phyloP scores from a whole-genome alignment of 2,329 filamentous ascomycete genomes.

The Trichoderma asperellum region DNA sequence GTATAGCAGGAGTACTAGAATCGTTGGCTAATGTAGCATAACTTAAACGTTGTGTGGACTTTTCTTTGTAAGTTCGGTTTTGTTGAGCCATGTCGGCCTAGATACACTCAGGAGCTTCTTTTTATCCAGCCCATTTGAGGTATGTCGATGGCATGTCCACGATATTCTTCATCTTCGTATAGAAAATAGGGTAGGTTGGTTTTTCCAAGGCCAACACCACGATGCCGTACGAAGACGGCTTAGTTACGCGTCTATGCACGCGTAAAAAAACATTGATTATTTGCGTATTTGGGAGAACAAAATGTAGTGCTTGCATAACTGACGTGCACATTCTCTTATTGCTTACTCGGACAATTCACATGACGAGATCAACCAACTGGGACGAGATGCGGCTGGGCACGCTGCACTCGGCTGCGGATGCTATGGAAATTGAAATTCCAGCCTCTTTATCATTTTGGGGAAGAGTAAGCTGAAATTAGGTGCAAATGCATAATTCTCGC shows the following conservation, averaged over 20 bases:
- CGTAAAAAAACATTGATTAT: not conserved
- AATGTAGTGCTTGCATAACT: no score
- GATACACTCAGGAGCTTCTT: not conserved
- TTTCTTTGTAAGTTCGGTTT: not conserved
- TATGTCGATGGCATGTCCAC: not conserved
- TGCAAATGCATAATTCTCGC: not conserved
- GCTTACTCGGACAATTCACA: no score
- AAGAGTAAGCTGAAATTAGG: no score
- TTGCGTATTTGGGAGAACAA: not conserved
- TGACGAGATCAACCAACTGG: no score
- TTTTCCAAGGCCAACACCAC: not conserved
- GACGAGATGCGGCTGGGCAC: no score
- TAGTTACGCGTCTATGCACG: not conserved
- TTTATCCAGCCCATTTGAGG: not conserved
- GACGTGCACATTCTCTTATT: no score
- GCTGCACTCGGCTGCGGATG: no score
- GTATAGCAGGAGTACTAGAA: not conserved
- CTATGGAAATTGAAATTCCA: no score
- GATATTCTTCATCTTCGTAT: not conserved
- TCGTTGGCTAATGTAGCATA: not conserved
- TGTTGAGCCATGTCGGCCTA: not conserved
- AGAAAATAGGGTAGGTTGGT: not conserved
- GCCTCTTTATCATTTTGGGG: no score
- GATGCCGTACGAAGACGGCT: not conserved
- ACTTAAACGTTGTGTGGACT: not conserved